Evolutionary conservation across 768 basidiomycete genomes (phyloP).

Genomic region (Collybiopsis luxurians): DNA sequence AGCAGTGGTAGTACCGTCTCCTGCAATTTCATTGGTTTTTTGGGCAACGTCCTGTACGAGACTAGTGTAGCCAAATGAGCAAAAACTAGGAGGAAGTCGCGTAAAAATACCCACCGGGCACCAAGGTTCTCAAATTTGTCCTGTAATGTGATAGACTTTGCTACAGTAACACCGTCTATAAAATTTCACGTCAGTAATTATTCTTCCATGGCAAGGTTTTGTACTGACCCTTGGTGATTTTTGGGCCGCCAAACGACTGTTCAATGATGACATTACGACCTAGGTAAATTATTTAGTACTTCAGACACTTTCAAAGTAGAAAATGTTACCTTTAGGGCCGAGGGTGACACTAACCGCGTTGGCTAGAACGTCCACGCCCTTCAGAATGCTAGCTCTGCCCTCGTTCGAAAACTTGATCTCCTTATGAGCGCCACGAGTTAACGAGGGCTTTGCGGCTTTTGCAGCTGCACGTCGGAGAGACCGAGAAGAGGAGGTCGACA

Average conservation of each 20-base stretch:
- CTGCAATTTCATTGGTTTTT: slow-evolving; percentile 96
- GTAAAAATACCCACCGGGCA: slow-evolving; percentile 63
- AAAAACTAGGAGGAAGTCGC: not conserved
- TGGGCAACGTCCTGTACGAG: slow-evolving; percentile 94
- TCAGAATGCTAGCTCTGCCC: slow-evolving; percentile 88
- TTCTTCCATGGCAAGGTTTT: slow-evolving; percentile 1
- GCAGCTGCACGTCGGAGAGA: slow-evolving; percentile 67
- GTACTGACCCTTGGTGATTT: slow-evolving; percentile 89
- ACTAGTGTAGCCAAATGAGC: slow-evolving; percentile 34
- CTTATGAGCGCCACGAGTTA: slow-evolving; percentile 82
- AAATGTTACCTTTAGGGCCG: slow-evolving; percentile 81
- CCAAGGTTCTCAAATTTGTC: slow-evolving; percentile 99
- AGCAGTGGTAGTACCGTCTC: slow-evolving; percentile 97
- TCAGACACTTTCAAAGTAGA: not conserved
- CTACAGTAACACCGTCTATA: slow-evolving; percentile 94
- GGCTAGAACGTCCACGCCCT: slow-evolving; percentile 95
- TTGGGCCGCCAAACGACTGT: slow-evolving; percentile 84
- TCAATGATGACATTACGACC: slow-evolving; percentile 99
- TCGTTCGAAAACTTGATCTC: slow-evolving; percentile 97
- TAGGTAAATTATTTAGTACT: slow-evolving; percentile 25
- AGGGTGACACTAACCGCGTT: slow-evolving; percentile 96
- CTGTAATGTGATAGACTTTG: slow-evolving; percentile 90
- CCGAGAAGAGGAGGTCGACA: slow-evolving; percentile 63
- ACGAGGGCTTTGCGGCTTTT: slow-evolving; percentile 50
- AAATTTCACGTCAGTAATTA: slow-evolving; percentile 5